phyloP scores from a whole-genome alignment of 2,329 filamentous ascomycete species.

The Akanthomyces lecanii region DNA sequence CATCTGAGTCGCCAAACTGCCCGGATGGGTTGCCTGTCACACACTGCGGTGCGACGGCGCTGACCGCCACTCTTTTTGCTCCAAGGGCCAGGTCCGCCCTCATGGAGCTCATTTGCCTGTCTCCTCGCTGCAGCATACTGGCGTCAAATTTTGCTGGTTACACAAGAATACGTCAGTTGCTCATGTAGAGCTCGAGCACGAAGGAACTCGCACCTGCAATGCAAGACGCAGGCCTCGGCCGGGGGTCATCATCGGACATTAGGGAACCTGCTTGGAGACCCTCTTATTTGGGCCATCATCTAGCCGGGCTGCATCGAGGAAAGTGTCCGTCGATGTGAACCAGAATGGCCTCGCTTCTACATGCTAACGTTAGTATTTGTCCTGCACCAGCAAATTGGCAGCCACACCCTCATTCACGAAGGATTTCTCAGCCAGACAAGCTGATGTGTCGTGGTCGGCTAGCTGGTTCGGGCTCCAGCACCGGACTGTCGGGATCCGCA shows the following conservation, averaged over 20 bases:
- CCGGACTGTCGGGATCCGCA: slow-evolving; percentile 16
- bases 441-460: background rate
- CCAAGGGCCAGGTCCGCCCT: background rate
- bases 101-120: background rate
- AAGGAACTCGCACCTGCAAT: background rate
- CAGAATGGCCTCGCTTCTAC: background rate
- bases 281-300: background rate
- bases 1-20: slow-evolving; percentile 6
- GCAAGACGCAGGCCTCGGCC: slow-evolving; percentile 5
- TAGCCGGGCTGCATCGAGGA: background rate
- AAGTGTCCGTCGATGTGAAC: background rate
- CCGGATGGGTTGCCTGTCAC: slow-evolving; percentile 7
- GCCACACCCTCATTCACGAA: background rate
- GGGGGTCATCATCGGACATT: background rate
- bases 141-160: slow-evolving; percentile 8
- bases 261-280: background rate
- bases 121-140: background rate
- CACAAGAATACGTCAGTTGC: background rate
- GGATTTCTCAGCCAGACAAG: background rate
- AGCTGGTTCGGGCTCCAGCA: background rate
- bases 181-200: background rate
- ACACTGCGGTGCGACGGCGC: slow-evolving; percentile 13
- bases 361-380: background rate
- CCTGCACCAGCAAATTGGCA: background rate
- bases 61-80: slow-evolving; percentile 15